phyloP scores from a whole-genome alignment of 2,329 filamentous ascomycete genomes.

The Furcasterigmium furcatum region DNA sequence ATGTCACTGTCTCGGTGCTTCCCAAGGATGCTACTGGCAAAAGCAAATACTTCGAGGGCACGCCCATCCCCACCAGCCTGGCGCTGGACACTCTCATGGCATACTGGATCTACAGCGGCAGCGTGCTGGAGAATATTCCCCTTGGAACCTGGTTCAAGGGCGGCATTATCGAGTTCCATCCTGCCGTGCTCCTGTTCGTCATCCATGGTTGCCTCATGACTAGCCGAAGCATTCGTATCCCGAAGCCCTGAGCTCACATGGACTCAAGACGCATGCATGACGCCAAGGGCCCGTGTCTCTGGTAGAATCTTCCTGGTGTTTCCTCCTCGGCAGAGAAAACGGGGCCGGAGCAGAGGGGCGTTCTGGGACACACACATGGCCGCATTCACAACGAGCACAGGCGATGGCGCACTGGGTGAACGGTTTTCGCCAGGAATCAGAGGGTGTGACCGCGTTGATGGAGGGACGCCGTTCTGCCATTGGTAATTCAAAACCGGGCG shows the following conservation, averaged over 20 bases:
- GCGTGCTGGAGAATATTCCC: conserved; percentile 77
- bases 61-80: conserved; percentile 88
- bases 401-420: too few species aligned
- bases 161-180: conserved; percentile 77
- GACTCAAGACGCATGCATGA: too few species aligned
- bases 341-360: too few species aligned
- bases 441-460: too few species aligned
- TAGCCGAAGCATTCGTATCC: conserved; percentile 90
- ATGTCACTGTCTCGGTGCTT: conserved; percentile 85
- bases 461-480: too few species aligned
- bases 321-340: too few species aligned
- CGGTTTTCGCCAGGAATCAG: too few species aligned
- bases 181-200: conserved; percentile 75
- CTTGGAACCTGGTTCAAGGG: conserved; percentile 67
- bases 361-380: too few species aligned
- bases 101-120: conserved; percentile 80
- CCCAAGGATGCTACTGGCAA: conserved; percentile 93
- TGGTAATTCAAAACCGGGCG: too few species aligned
- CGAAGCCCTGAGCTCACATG: conserved; percentile 62
- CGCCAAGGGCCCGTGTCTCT: too few species aligned
- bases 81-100: conserved; percentile 81
- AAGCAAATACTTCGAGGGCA: conserved; percentile 93
- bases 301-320: too few species aligned
- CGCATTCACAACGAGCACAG: too few species aligned
- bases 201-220: conserved; percentile 93